Evolutionary conservation across 306 rosid genomes (phyloP), one percentile per base, ranked within the genome.

Genomic region (Adenanthera pavonina): DNA sequence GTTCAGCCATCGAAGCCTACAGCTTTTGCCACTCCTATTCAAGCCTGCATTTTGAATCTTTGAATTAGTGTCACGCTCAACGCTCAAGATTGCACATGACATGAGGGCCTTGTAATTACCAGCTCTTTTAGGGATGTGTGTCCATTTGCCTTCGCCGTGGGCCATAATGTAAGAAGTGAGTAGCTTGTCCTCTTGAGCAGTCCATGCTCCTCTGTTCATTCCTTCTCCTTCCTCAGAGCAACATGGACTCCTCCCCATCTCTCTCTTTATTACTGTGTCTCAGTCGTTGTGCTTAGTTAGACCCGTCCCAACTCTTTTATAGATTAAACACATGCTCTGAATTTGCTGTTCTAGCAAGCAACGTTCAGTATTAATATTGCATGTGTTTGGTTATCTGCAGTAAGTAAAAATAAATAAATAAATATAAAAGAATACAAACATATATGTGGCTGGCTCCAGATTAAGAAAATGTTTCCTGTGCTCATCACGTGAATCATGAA

Each of bases 1-100:
- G 36, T 69, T 69, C 53, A 69, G 12, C 74, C 74, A 69, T 69
- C 74, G 49, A 19, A 69, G 74, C 74, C 74, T 69, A 19, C 74
- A 69, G 74, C 74, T 69, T 69, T 69, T 69, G 74, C 74, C 74
- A 69, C 74, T 17, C 3, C 74, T 69, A 4, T 69, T 69, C 36
- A 69, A 43, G 16, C 74, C 74, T 69, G 74, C 74, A 43, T 41
- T 68, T 13, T 62, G 0, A 46, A 25, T 25, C 1, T 54, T 8
- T 46, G 51, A 9, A 33, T 11, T 16, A 35, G 1, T 36, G 68
- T 33, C 43, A 33, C 13, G 43, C 9, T 20, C 64, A 1, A 59
- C 44, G 0, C 44, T 62, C 7, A 15, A 33, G 30, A 25, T 25
- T 25, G 30, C 30, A 25, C 30, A 25, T 25, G 30, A 25, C 30